Conservation (phyloP, 192 early-diverging fungal species). For the Linnemannia schmuckeri region DNA sequence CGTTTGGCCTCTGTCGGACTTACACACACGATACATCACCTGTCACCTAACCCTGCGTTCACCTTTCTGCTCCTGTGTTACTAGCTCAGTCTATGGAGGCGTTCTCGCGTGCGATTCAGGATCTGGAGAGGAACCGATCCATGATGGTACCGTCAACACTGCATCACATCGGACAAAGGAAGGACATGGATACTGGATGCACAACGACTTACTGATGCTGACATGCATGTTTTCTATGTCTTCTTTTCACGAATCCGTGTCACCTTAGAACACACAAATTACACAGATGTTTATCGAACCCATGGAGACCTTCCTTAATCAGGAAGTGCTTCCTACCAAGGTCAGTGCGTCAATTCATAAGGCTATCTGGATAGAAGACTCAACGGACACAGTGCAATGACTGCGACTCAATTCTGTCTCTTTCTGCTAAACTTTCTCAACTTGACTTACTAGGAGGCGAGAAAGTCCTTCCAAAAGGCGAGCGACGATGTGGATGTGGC, state of each 20-base stretch:
- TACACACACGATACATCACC: not conserved
- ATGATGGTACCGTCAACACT: constrained; percentile 61
- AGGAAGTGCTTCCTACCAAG: constrained; percentile 66
- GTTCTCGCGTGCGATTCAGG: constrained; percentile 66
- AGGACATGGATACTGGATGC: not conserved
- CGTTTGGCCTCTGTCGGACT: not conserved
- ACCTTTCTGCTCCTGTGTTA: not conserved
- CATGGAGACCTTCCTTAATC: constrained; percentile 72
- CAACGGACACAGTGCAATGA: not conserved
- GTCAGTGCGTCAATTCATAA: constrained; percentile 36
- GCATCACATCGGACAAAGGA: not conserved
- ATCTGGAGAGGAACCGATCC: constrained; percentile 65
- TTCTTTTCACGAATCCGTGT: constrained; percentile 3
- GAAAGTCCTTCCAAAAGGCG: constrained; percentile 70
- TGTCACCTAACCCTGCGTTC: not conserved
- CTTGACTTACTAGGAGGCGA: constrained; percentile 60
- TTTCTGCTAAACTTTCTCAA: not conserved
- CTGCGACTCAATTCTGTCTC: not conserved
- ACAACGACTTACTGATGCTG: not conserved
- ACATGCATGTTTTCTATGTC: constrained; percentile 2
- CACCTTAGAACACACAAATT: constrained; percentile 70
- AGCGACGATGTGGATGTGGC: constrained; percentile 73
- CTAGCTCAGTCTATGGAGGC: constrained; percentile 64
- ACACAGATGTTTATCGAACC: constrained; percentile 78
- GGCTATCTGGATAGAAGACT: not conserved